phyloP scores from a whole-genome alignment of 1,284 basidiomycete genomes.

The Tilletia horrida region DNA sequence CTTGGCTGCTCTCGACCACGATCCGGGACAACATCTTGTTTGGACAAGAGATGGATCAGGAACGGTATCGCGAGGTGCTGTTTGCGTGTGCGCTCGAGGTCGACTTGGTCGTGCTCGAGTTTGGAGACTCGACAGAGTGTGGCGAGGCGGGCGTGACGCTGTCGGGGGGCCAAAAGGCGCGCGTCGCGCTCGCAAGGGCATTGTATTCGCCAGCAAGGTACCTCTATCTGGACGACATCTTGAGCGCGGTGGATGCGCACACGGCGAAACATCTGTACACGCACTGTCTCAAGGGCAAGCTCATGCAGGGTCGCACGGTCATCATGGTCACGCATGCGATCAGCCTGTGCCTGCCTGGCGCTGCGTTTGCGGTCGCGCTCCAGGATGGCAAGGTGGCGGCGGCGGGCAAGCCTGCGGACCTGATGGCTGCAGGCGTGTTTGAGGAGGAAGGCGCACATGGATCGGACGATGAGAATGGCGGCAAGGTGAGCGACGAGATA shows the following conservation, averaged over 20 bases:
- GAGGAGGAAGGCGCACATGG: slow-evolving; percentile 33
- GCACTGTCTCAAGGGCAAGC: slow-evolving; percentile 65
- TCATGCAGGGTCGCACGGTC: slow-evolving; percentile 67
- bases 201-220: slow-evolving; percentile 85
- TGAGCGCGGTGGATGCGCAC: slow-evolving; percentile 84
- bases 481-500: slow-evolving; percentile 23
- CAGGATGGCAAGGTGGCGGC: slow-evolving; percentile 70
- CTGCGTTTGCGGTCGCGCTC: slow-evolving; percentile 69
- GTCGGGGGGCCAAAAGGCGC: slow-evolving; percentile 90
- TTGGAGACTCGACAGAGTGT: slow-evolving; percentile 87
- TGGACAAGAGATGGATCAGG: slow-evolving; percentile 73
- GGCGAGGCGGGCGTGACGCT: slow-evolving; percentile 69
- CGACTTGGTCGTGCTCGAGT: slow-evolving; percentile 86
- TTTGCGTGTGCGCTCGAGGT: slow-evolving; percentile 74
- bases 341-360: slow-evolving; percentile 68
- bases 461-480: slow-evolving; percentile 21
- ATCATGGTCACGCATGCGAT: slow-evolving; percentile 85
- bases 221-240: slow-evolving; percentile 82
- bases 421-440: slow-evolving; percentile 63
- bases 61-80: slow-evolving; percentile 73
- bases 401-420: slow-evolving; percentile 65
- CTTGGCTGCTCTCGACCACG: slow-evolving; percentile 87
- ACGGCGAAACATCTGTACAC: slow-evolving; percentile 73
- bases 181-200: slow-evolving; percentile 70
- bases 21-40: slow-evolving; percentile 94